phyloP scores from a whole-genome alignment of 129 eudicot species.

The Escallonia rubra region DNA sequence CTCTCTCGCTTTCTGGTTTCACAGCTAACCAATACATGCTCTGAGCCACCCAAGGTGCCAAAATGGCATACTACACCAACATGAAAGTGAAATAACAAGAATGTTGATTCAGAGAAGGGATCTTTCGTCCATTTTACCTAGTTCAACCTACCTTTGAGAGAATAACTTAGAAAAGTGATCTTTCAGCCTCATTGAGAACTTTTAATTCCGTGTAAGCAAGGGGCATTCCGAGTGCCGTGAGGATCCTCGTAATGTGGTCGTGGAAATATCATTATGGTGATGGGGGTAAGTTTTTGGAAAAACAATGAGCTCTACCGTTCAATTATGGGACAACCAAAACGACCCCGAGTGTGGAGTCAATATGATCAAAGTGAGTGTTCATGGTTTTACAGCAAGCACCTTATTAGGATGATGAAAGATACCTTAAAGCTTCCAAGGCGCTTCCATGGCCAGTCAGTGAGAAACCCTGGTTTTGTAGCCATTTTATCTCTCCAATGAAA shows the following conservation, averaged over 20 bases:
- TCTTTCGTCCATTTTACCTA: background rate
- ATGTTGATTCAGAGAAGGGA: background rate
- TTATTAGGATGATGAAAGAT: no score
- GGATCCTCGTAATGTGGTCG: no score
- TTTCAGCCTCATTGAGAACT: no score
- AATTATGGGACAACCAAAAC: no score
- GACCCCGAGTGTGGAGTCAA: background rate
- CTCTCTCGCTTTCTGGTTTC: conserved; percentile 22
- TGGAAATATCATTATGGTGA: no score
- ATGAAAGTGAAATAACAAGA: background rate
- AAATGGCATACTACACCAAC: conserved; percentile 36
- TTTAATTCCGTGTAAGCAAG: no score
- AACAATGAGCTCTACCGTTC: no score
- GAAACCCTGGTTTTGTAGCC: conserved; percentile 42
- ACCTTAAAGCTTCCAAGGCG: conserved; percentile 40
- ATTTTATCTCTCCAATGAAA: background rate
- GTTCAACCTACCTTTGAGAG: background rate
- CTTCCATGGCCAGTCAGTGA: conserved; percentile 49
- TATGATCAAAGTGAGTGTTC: background rate
- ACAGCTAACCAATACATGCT: conserved; percentile 34
- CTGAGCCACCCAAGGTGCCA: conserved; percentile 58
- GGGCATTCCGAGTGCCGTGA: no score
- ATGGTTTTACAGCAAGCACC: background rate
- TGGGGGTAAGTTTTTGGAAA: no score
- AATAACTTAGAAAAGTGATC: no score